Evolutionary conservation across 148 eudicot genomes (phyloP), one percentile per base, ranked within the genome.

Genomic region (Persicaria tinctoria): DNA sequence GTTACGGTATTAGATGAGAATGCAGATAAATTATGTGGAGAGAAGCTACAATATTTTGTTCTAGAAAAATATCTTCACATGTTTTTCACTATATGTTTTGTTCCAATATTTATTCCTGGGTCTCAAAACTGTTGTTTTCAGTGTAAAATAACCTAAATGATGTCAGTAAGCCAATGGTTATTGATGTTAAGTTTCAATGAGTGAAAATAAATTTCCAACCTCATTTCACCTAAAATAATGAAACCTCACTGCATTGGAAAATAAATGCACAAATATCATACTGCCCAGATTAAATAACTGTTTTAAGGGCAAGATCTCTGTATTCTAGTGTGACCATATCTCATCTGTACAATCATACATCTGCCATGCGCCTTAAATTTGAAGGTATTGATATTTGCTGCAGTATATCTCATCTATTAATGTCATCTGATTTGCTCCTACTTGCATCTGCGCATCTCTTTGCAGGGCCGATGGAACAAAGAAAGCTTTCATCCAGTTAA

Each of bases 391-490:
- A 38, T 32, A 7, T 23, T 2, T 63, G 14, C 14, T 18, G 54
- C 23, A 6, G 46, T 13, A 11, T 68, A 48, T 62, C 44, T 46
- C 73, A 50, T 73, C 13, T 4, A 38, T 38, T 41, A 46, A 46
- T 14, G 51, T n/a, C 10, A 17, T 72, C 74, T 47, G 49, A 73
- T 38, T 56, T 38, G 54, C 44, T 70, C 27, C n/a, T 20, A 73
- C 18, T 53, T 73, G 47, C 63, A 7, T 78, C 53, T 69, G n/a
- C 11, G 11, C 5, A 5, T 45, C 50, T 46, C 72, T 69, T 45
- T 44, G 76, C 75, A 83, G 86, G 81, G 81, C 86, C 6, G 82
- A 84, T 74, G 86, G 86, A 54, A 76, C 86, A 7, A 84, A 84
- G 74, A 84, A 84, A 53, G 86, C 86, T 51, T 79, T 75, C 59